Conservation (phyloP, 2,329 filamentous ascomycete species). For the Waltergamsia citrina region DNA sequence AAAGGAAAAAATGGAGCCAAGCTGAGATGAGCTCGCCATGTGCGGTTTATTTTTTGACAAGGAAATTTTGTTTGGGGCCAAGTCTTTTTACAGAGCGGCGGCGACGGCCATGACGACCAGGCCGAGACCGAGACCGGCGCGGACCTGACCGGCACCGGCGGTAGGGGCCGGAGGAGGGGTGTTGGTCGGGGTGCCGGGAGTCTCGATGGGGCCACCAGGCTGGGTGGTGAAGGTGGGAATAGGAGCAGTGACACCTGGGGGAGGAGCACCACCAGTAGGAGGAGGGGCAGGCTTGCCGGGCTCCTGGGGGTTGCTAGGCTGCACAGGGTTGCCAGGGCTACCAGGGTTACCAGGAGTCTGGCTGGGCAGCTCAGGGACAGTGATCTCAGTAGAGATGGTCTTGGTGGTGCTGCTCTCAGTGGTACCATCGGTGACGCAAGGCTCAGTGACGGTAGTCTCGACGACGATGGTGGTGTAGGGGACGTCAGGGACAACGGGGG, state of each 20-base stretch:
- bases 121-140: slow-evolving; percentile 35
- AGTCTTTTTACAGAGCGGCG: slow-evolving; percentile 39
- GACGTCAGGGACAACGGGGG: slow-evolving; percentile 39
- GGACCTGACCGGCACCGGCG: slow-evolving; percentile 26
- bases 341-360: slow-evolving; percentile 15
- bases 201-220: slow-evolving; percentile 20
- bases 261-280: slow-evolving; percentile 23
- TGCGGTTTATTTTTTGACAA: too few species aligned
- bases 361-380: slow-evolving; percentile 44
- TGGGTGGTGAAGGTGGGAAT: slow-evolving; percentile 9
- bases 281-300: slow-evolving; percentile 35
- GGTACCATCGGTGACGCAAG: slow-evolving; percentile 37
- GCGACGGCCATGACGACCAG: slow-evolving; percentile 32
- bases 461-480: slow-evolving; percentile 42
- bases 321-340: slow-evolving; percentile 5
- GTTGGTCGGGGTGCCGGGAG: slow-evolving; percentile 29
- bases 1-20: too few species aligned
- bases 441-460: slow-evolving; percentile 35
- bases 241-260: slow-evolving; percentile 10
- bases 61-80: too few species aligned
- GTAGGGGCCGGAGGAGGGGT: slow-evolving; percentile 12
- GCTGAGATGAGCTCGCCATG: too few species aligned
- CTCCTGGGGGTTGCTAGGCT: slow-evolving; percentile 2
- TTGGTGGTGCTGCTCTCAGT: slow-evolving; percentile 37
- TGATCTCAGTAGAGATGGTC: slow-evolving; percentile 39